Conservation (phyloP, 305 asterid genomes). For the Vinca major region DNA sequence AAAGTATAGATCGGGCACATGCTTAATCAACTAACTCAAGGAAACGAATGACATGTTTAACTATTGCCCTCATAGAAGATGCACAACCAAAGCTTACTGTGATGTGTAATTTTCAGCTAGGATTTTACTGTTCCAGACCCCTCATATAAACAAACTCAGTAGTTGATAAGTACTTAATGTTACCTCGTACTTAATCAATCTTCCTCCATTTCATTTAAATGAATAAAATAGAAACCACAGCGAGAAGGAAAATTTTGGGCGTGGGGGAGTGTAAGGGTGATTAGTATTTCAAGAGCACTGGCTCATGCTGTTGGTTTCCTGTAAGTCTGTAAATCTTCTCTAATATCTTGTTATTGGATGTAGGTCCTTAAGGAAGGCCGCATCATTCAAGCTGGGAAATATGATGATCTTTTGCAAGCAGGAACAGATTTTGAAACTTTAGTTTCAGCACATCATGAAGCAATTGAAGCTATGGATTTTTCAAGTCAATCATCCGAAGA, state of each 20-base stretch:
- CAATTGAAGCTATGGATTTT: constrained; percentile 93
- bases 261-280: not conserved
- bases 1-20: not conserved
- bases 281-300: not conserved
- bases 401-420: constrained; percentile 86
- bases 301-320: too few species aligned
- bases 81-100: not conserved
- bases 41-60: not conserved
- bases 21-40: not conserved
- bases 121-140: not conserved
- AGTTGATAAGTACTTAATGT: not conserved
- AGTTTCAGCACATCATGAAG: constrained; percentile 94
- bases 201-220: not conserved
- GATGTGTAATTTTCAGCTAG: not conserved
- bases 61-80: not conserved
- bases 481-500: constrained; percentile 53
- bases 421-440: constrained; percentile 87
- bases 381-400: constrained; percentile 87
- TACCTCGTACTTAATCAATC: not conserved
- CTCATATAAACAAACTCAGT: not conserved
- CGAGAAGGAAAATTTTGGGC: not conserved
- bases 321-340: not conserved
- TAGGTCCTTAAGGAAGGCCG: constrained; percentile 90
- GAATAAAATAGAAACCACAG: not conserved
- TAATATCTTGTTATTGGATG: constrained; percentile 12